phyloP scores from a whole-genome alignment of 495 filamentous ascomycete genomes.

The Daldinia childiae region DNA sequence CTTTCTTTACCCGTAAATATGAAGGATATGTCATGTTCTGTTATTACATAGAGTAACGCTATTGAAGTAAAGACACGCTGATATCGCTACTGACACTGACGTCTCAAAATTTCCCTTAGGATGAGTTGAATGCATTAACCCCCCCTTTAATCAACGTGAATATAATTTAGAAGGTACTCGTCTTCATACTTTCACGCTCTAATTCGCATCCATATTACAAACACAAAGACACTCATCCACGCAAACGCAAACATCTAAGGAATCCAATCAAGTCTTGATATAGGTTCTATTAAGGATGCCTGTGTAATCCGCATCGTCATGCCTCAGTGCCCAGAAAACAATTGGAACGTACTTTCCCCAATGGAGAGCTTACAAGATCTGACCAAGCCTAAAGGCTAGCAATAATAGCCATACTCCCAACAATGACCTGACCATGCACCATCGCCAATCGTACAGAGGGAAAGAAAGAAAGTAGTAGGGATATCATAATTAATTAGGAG shows the following conservation, averaged over 20 bases:
- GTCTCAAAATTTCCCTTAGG: too few relatives aligned
- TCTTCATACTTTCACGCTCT: too few relatives aligned
- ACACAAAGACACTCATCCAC: not conserved
- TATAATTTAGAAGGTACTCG: too few relatives aligned
- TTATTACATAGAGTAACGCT: too few relatives aligned
- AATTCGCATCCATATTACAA: too few relatives aligned
- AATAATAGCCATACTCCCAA: conserved; percentile 24
- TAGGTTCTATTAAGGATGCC: conserved; percentile 31
- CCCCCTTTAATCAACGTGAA: too few relatives aligned
- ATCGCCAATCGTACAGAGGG: not conserved
- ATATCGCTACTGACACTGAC: too few relatives aligned
- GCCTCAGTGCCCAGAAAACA: not conserved
- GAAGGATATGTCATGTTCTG: too few relatives aligned
- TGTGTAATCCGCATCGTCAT: conserved; percentile 18
- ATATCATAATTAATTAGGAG: conserved; percentile 33
- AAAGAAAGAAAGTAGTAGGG: conserved; percentile 20
- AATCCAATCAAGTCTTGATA: not conserved
- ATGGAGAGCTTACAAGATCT: not conserved
- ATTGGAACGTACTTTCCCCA: not conserved
- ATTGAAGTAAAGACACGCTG: too few relatives aligned
- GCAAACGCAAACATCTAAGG: not conserved
- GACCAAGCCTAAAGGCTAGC: not conserved
- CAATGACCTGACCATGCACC: conserved; percentile 17
- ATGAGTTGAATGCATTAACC: too few relatives aligned
- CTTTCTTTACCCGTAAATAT: too few relatives aligned